phyloP scores from a whole-genome alignment of 495 filamentous ascomycete genomes.

The Penicillium chermesinum region DNA sequence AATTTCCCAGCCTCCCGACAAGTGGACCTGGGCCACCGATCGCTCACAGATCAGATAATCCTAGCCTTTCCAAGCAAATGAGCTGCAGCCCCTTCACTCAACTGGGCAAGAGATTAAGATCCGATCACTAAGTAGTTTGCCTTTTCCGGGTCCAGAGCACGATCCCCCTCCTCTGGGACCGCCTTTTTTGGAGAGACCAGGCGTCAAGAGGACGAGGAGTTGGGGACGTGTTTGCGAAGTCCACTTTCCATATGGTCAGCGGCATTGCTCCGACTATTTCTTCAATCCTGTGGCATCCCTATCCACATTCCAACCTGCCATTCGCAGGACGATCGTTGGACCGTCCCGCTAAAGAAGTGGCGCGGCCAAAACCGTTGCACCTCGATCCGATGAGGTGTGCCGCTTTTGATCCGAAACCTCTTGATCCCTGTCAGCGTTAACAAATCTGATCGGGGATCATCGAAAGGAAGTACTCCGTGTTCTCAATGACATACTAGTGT shows the following conservation, averaged over 20 bases:
- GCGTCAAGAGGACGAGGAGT: too few relatives aligned
- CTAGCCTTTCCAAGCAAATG: constrained; percentile 23
- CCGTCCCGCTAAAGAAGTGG: neutral
- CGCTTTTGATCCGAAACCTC: neutral
- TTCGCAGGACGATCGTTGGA: constrained; percentile 8
- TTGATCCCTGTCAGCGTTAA: neutral
- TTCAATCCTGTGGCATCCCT: constrained; percentile 12
- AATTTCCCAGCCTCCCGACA: constrained; percentile 5
- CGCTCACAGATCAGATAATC: constrained; percentile 33
- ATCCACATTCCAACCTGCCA: constrained; percentile 14
- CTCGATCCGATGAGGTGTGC: neutral
- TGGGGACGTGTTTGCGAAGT: too few relatives aligned
- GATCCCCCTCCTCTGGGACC: neutral
- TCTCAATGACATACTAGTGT: too few relatives aligned
- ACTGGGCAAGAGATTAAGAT: constrained; percentile 31
- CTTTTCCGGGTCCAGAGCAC: constrained; percentile 1
- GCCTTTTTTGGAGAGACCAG: too few relatives aligned
- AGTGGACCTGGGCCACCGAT: constrained; percentile 14
- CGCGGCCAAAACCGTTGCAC: neutral
- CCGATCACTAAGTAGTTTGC: constrained; percentile 30
- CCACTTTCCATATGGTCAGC: neutral
- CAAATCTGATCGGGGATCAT: neutral
- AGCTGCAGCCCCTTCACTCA: constrained; percentile 24
- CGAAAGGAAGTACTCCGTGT: too few relatives aligned
- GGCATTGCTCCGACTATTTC: constrained; percentile 13